Base-by-base conservation (phyloP, 768 basidiomycete species). In the Termitomyces sp. region DNA sequence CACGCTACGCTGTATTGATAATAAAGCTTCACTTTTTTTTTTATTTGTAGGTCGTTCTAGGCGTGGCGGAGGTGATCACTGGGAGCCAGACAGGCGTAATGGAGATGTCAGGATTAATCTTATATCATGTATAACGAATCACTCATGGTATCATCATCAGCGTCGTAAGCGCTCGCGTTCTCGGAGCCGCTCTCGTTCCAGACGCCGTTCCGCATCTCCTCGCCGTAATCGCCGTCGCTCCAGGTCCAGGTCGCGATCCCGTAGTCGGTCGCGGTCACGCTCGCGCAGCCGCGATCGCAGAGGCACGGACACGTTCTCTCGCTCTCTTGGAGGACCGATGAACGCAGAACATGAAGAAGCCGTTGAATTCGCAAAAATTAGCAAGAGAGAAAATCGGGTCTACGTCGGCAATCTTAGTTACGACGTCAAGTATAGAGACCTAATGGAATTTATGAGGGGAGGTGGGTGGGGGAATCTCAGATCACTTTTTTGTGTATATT, bases 401-500 rank as follows among this genome's bases (percentile, higher is more conserved):
- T 99, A 99, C 68, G 93, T 98, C 72, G 96, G 97, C 69, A 99
- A 99, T 73, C 84, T 99, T 75, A 93, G 91, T 70, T 99, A 98
- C 80, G 92, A 96, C 72, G 92, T 94, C 86, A 95, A 89, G 77
- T 98, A 96, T 78, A 85, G 94, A 75, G 97, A 98, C 79, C 81
- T 99, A 74, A 94, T 95, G 84, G 94, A 98, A 86, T 98, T 97
- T 72, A 96, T 97, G 94, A 84, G 91, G 88, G 91, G 92, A 94
- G 94, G 95, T 97, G 91, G 89, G 95, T 94, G 76, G 84, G 83
- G 85, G 86, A 82, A 84, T 84, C 78, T 78, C 75, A 80, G 76
- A 70, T 70, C 69, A 68, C 68, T 73, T 85, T 76, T 83, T 81
- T 72, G 75, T 70, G 75, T 67, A 72, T 66, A 61, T 68, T 71